A percentile compares a stretch with the other conserved stretches of the same genome.
Conservation (phyloP, 2,329 filamentous ascomycete species). For the Cladosporium sp. region DNA sequence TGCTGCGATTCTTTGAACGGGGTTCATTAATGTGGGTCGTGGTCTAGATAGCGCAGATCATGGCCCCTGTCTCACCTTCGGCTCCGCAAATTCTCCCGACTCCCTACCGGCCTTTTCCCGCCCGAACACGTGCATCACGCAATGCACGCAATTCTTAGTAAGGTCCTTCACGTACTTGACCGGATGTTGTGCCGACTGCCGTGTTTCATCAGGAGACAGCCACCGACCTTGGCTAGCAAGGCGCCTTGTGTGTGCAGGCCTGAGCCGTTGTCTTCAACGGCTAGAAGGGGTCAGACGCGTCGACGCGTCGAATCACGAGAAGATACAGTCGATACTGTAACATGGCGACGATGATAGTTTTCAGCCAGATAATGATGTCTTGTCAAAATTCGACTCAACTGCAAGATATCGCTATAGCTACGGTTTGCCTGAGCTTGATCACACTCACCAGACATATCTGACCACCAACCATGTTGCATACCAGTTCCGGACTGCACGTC, state of each 20-base stretch:
- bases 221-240: not conserved
- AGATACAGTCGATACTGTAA: no score
- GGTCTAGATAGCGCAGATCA: conserved; percentile 9
- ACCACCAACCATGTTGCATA: not conserved
- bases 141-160: not conserved
- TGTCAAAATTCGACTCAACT: not conserved
- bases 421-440: not conserved
- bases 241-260: not conserved
- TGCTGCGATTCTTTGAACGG: not conserved
- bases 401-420: conserved; percentile 2
- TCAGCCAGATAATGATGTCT: not conserved
- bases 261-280: not conserved
- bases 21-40: not conserved
- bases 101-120: not conserved
- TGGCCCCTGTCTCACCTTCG: not conserved
- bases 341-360: not conserved
- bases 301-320: not conserved
- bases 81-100: not conserved
- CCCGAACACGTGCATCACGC: not conserved
- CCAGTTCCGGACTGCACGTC: not conserved
- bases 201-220: not conserved
- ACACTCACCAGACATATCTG: not conserved
- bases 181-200: not conserved
- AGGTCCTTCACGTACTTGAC: not conserved
- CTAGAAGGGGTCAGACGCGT: not conserved